Evolutionary conservation across 2,329 filamentous ascomycete species (phyloP), one percentile per base, ranked within the genome.

Genomic region (Clonostachys sp.): DNA sequence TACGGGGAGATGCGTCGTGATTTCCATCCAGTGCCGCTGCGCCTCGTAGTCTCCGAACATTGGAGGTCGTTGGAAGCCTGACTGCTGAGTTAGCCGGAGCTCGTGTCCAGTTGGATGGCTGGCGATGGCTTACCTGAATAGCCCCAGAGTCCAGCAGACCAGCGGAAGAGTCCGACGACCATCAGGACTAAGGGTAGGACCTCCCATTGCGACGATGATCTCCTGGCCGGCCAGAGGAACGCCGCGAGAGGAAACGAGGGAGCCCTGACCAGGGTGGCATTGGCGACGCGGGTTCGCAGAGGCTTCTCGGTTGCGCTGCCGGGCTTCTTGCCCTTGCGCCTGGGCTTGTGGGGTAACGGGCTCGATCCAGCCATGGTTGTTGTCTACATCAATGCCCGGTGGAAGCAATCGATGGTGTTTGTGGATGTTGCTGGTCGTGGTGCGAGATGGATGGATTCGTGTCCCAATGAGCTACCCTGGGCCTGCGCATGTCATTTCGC

Each of bases 1-100:
- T 36, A 95, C 77, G 13, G 94, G 94, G 3, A 99, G 75, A 50
- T 96, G 83, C 9, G 83, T 88, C 3, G 94, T 96, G 54, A 99
- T 76, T 62, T 99, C 94, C 91, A 99, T 96, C 94, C 94, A 99
- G 67, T 99, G 94, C 57, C 94, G 77, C 66, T 99, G 94, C 5
- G 95, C 94, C 72, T 99, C 94, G 69, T 96, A 99, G 67, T 99
- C 94, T 55, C 94, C 94, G 61, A 91, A 88, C 83, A 96, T 91
- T 6, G 94, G 94, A 35, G 91, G 91, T 50, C 81, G 82, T 50
- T 86, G 74, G 60, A 86, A 88, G 48, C 92, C 88, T 91, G 33
- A 42, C 42, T 41, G 33, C 5, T 20, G 14, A 35, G 8, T 30
- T 16, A 33, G 16, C 13, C 44, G 38, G 46, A 41, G 45, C 3